Percentiles rank a stretch among this genome's conserved stretches.
Conservation (phyloP, 176 grass and related monocot genomes). For the Eleusine indica region DNA sequence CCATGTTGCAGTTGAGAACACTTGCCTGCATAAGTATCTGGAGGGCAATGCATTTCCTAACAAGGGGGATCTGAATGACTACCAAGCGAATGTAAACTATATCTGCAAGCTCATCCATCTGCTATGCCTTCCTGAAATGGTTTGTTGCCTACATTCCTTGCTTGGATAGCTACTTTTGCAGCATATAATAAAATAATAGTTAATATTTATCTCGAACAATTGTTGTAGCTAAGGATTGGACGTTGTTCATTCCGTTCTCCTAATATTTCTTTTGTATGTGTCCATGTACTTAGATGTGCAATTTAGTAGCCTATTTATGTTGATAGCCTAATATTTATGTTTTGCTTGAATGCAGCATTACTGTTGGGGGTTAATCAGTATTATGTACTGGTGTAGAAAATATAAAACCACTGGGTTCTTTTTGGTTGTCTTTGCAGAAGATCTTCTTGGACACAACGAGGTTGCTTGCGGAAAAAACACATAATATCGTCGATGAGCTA, state of each 20-base stretch:
- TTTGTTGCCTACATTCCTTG: slow-evolving; percentile 11
- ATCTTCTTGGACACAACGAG: not conserved
- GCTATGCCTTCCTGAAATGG: slow-evolving; percentile 40
- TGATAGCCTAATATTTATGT: too few species aligned
- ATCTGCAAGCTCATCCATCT: slow-evolving; percentile 41
- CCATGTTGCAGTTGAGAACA: slow-evolving; percentile 6
- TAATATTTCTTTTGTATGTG: not conserved
- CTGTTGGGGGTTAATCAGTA: not conserved
- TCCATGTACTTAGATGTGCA: too few species aligned
- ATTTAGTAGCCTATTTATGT: not conserved
- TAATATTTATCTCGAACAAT: slow-evolving; percentile 1
- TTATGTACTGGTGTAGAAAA: not conserved
- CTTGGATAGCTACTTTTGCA: not conserved
- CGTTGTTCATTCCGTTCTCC: not conserved
- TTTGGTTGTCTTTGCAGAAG: slow-evolving; percentile 4
- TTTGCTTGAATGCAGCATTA: not conserved
- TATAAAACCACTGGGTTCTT: not conserved
- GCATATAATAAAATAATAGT: not conserved
- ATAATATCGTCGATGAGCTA: slow-evolving; percentile 16
- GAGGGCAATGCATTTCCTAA: slow-evolving; percentile 33
- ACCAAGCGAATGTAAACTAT: not conserved
- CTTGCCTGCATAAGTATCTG: slow-evolving; percentile 41
- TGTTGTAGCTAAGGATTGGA: not conserved
- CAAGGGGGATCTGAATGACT: not conserved
- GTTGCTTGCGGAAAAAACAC: slow-evolving; percentile 10